Percentiles rank a stretch among this genome's conserved stretches.
Conservation (phyloP, 2,329 filamentous ascomycete genomes). For the Tolypocladium tropicale region DNA sequence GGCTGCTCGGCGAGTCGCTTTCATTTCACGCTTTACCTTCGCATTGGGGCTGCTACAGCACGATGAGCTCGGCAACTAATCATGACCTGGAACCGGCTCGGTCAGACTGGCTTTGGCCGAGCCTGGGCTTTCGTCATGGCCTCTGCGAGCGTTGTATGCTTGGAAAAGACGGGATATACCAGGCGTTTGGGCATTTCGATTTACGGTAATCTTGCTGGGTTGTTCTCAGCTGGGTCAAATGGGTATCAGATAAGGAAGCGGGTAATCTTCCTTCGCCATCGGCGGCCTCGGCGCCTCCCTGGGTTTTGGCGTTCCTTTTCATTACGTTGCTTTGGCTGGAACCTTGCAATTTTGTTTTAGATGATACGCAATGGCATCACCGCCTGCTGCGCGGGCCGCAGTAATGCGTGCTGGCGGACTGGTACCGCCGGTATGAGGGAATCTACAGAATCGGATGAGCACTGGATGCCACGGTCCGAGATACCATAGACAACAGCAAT, state of each 20-base stretch:
- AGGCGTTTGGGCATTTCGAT: slow-evolving; percentile 4
- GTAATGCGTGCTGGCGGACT: slow-evolving; percentile 2
- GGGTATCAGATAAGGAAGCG: not conserved
- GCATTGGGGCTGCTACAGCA: not conserved
- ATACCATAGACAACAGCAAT: slow-evolving; percentile 1
- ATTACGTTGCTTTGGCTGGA: not conserved
- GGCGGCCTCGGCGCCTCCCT: not conserved
- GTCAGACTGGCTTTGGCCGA: not conserved
- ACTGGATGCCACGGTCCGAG: slow-evolving; percentile 1
- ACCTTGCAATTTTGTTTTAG: not conserved
- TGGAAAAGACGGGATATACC: slow-evolving; percentile 5
- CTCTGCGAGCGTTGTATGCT: not conserved
- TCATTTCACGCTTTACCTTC: not conserved
- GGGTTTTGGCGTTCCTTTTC: not conserved
- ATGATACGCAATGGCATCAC: not conserved
- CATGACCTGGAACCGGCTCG: not conserved
- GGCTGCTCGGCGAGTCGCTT: not conserved
- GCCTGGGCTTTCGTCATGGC: not conserved
- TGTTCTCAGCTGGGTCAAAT: not conserved
- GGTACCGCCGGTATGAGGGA: slow-evolving; percentile 2
- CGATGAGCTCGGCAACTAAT: not conserved
- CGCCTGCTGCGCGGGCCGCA: slow-evolving; percentile 5
- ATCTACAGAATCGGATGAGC: not conserved
- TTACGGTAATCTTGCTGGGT: slow-evolving; percentile 5
- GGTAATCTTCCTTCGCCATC: not conserved